Percentiles rank a stretch among this genome's conserved stretches.
These are phyloP conservation scores for Botryotinia calthae DNA, from an alignment of 2,329 filamentous ascomycete genomes.

Conservation along the genomic window DNA sequence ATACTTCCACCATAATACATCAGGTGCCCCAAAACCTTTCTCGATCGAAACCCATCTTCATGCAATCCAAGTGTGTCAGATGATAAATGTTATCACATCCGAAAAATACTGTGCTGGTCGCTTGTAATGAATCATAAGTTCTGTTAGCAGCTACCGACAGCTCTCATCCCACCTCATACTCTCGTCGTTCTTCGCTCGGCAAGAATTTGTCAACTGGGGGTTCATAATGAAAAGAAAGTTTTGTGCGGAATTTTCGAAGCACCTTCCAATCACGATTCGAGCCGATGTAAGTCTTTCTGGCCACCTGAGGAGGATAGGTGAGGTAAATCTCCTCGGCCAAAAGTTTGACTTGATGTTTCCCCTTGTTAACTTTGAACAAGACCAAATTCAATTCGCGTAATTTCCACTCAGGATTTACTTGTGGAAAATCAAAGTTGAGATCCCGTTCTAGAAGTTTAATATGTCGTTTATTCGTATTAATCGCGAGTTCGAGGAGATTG, in stretches of 20 bases:
- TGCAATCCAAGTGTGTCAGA: background rate
- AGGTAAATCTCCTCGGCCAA: constrained; percentile 1
- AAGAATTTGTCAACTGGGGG: background rate
- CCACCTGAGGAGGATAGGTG: background rate
- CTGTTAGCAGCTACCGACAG: background rate
- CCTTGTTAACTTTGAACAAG: background rate
- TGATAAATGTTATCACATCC: background rate
- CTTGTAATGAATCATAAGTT: background rate
- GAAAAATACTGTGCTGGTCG: background rate
- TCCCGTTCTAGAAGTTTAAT: background rate
- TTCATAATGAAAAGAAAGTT: background rate
- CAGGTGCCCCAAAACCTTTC: background rate
- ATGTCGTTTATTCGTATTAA: background rate
- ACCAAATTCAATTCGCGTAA: background rate
- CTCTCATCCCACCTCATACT: background rate
- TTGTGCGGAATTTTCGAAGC: background rate
- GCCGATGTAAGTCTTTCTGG: background rate
- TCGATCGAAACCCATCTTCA: background rate
- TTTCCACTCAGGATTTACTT: background rate
- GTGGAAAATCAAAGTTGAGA: background rate
- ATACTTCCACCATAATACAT: background rate
- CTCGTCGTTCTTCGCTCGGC: background rate
- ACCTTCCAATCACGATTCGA: background rate
- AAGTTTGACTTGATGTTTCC: constrained; percentile 4
- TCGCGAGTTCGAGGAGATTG: background rate